These are phyloP conservation scores for Xylaria grammica DNA, from an alignment of 495 filamentous ascomycete species.

Conservation along the genomic window DNA sequence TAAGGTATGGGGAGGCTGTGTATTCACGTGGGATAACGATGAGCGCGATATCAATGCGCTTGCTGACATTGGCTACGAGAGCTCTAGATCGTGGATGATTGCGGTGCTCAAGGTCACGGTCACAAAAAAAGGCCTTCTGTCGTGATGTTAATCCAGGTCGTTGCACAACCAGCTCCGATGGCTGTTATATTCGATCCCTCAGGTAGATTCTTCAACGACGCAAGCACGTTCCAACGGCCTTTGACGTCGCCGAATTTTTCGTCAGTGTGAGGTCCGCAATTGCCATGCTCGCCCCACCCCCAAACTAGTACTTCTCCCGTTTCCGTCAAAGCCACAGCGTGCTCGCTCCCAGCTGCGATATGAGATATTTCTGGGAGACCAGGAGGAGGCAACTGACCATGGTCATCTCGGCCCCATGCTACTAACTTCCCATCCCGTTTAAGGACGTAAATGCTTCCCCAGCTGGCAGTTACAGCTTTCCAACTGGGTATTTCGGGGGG, in stretches of 20 bases:
- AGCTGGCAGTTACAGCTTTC: constrained; percentile 72
- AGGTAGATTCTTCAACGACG: constrained; percentile 54
- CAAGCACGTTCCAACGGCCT: constrained; percentile 65
- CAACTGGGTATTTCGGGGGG: constrained; percentile 50
- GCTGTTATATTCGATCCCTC: constrained; percentile 51
- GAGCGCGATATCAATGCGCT: background rate
- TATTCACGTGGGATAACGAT: background rate
- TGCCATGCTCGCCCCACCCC: constrained; percentile 98
- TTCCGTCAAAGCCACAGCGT: constrained; percentile 71
- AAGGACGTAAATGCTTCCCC: constrained; percentile 79
- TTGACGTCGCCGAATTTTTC: constrained; percentile 67
- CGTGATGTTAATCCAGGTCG: constrained; percentile 73
- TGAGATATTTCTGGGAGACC: constrained; percentile 55
- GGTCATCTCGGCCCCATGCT: constrained; percentile 82
- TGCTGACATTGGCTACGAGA: background rate
- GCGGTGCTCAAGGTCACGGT: background rate
- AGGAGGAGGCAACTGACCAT: constrained; percentile 74
- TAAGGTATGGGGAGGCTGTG: background rate
- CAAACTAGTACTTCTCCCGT: constrained; percentile 71
- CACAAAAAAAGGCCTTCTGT: constrained; percentile 34
- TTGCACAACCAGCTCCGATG: constrained; percentile 86
- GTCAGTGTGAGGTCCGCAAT: constrained; percentile 74
- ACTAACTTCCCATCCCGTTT: constrained; percentile 58
- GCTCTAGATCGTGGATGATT: background rate
- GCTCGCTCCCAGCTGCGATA: constrained; percentile 86